phyloP scores from a whole-genome alignment of 2,329 filamentous ascomycete species.

The Pyrenophora tritici-repentis region DNA sequence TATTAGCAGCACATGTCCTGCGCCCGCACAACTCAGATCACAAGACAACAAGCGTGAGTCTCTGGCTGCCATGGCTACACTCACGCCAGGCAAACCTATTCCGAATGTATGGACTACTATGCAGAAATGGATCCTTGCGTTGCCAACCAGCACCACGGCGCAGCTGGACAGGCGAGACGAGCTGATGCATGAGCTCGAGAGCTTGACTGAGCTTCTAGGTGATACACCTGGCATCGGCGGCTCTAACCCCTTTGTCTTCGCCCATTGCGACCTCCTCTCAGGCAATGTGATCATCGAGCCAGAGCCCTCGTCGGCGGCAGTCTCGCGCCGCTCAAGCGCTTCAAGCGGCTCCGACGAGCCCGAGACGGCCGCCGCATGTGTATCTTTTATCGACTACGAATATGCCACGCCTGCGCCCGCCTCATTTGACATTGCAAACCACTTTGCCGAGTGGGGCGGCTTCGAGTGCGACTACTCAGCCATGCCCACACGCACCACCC shows the following conservation, averaged over 20 bases:
- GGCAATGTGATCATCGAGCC: conserved; percentile 92
- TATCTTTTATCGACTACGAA: conserved; percentile 92
- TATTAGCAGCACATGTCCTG: conserved; percentile 50
- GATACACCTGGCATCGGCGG: conserved; percentile 75
- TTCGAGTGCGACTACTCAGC: conserved; percentile 91
- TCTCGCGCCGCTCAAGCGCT: conserved; percentile 40
- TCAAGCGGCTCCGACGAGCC: conserved; percentile 39
- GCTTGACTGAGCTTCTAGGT: conserved; percentile 72
- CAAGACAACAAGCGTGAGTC: conserved; percentile 46
- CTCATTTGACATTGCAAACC: conserved; percentile 95
- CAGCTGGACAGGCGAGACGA: conserved; percentile 69
- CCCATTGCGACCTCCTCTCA: conserved; percentile 93
- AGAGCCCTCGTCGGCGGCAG: conserved; percentile 41
- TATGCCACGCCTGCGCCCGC: conserved; percentile 93
- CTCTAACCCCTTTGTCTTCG: conserved; percentile 79
- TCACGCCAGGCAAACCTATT: conserved; percentile 69
- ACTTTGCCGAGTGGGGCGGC: conserved; percentile 97
- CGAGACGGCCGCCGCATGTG: conserved; percentile 36
- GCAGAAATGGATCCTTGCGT: conserved; percentile 90
- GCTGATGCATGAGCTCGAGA: conserved; percentile 75
- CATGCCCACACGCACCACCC: conserved; percentile 77
- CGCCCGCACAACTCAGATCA: conserved; percentile 36
- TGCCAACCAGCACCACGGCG: conserved; percentile 73
- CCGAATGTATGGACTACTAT: conserved; percentile 94
- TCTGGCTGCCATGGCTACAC: conserved; percentile 42